Conservation (phyloP, 306 rosid species). For the Amphicarpaea edgeworthii region DNA sequence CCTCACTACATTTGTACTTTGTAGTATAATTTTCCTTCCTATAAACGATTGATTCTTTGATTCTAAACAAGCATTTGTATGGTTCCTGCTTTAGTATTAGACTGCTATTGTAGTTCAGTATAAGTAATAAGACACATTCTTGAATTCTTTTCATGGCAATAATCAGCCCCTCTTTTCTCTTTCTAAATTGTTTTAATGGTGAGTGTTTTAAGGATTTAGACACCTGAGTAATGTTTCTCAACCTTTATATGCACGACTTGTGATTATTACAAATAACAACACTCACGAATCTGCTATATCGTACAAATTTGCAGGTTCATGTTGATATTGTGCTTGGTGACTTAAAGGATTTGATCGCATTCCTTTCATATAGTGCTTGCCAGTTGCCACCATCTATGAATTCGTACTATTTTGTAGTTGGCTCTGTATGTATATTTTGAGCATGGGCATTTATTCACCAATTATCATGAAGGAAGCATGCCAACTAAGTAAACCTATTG, state of each 20-base stretch:
- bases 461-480: background rate
- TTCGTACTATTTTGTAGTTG: background rate
- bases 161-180: background rate
- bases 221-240: background rate
- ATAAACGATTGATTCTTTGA: slow-evolving; percentile 4
- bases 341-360: background rate
- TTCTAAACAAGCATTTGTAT: background rate
- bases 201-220: background rate
- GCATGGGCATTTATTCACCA: background rate
- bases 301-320: background rate
- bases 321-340: too few relatives aligned
- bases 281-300: background rate
- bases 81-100: too few relatives aligned
- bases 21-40: background rate
- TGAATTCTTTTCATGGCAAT: slow-evolving; percentile 12
- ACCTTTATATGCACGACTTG: background rate
- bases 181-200: background rate
- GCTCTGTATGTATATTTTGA: background rate
- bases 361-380: background rate
- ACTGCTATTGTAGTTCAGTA: background rate
- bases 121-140: background rate
- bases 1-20: background rate
- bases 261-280: background rate
- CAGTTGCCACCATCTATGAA: background rate
- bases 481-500: background rate